A percentile compares a stretch with the other conserved stretches of the same genome.
phyloP scores from a whole-genome alignment of 2,329 filamentous ascomycete genomes.

The Penicillium thymicola region DNA sequence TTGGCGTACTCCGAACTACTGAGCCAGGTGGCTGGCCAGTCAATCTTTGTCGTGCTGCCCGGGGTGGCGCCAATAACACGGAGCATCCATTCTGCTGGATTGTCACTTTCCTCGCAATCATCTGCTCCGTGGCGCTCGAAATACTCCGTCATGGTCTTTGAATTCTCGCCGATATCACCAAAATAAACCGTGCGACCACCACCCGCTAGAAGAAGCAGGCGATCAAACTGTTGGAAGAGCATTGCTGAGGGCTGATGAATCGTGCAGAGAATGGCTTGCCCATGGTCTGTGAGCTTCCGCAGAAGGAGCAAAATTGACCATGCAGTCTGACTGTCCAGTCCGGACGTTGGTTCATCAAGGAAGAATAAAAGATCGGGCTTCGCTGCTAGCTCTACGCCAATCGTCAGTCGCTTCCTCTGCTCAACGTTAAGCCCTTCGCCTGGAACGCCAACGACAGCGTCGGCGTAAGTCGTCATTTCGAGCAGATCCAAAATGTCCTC shows the following conservation, averaged over 20 bases:
- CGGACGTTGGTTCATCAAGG: slow-evolving; percentile 88
- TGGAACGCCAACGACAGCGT: not conserved
- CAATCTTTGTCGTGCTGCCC: not conserved
- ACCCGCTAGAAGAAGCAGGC: slow-evolving; percentile 34
- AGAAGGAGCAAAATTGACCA: slow-evolving; percentile 87
- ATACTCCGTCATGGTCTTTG: not conserved
- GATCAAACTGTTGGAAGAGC: slow-evolving; percentile 78
- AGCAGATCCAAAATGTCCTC: not conserved
- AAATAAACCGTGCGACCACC: not conserved
- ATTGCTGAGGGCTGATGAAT: slow-evolving; percentile 95
- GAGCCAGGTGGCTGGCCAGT: not conserved
- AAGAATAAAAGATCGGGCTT: slow-evolving; percentile 84
- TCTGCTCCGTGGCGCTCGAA: not conserved
- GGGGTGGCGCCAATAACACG: not conserved
- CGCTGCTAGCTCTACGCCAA: slow-evolving; percentile 87
- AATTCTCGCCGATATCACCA: not conserved
- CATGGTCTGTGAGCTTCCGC: slow-evolving; percentile 79
- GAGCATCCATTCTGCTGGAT: not conserved
- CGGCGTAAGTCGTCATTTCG: not conserved
- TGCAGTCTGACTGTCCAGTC: slow-evolving; percentile 83
- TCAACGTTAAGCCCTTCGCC: slow-evolving; percentile 37
- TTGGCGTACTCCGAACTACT: not conserved
- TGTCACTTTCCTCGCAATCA: not conserved
- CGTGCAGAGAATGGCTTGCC: slow-evolving; percentile 85
- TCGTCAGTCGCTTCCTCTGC: slow-evolving; percentile 71